phyloP scores from a whole-genome alignment of 768 basidiomycete species.

The Tulasnella sp. region DNA sequence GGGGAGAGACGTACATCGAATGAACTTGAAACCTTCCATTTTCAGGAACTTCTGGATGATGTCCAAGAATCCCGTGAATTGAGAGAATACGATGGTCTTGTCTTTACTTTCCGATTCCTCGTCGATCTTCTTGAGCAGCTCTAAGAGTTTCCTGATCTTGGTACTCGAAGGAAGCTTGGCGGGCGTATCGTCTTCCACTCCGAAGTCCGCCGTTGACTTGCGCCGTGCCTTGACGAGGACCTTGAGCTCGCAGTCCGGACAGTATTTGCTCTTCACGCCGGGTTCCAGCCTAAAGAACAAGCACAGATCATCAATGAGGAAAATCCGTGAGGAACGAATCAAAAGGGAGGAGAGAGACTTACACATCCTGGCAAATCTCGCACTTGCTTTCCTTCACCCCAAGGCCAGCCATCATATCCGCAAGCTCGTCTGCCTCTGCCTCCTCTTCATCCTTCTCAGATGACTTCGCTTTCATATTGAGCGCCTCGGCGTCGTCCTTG shows the following conservation, averaged over 20 bases:
- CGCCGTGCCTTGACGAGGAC: constrained; percentile 40
- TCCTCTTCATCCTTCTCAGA: constrained; percentile 46
- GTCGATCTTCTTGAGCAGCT: constrained; percentile 54
- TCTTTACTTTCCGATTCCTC: constrained; percentile 33
- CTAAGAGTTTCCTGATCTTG: constrained; percentile 76
- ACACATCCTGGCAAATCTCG: constrained; percentile 45
- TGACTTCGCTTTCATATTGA: constrained; percentile 47
- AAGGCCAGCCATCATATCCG: constrained; percentile 58
- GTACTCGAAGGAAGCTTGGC: constrained; percentile 61
- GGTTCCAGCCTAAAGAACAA: constrained; percentile 1
- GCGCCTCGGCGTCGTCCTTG: constrained; percentile 60
- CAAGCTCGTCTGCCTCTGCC: constrained; percentile 56
- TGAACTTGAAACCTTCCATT: constrained; percentile 55
- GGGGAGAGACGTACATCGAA: constrained; percentile 59
- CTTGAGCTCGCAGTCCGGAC: constrained; percentile 44
- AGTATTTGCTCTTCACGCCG: constrained; percentile 35
- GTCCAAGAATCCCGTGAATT: constrained; percentile 79
- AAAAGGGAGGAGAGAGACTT: background rate
- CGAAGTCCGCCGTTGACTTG: constrained; percentile 25
- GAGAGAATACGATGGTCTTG: constrained; percentile 95
- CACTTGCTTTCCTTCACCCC: constrained; percentile 59
- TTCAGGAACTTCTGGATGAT: constrained; percentile 77
- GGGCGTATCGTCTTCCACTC: constrained; percentile 20
- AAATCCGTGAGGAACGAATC: background rate
- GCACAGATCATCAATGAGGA: background rate